Evolutionary conservation across 1,139 yeast genomes (phyloP).

Genomic region (Entelexis sorbosivorans): DNA sequence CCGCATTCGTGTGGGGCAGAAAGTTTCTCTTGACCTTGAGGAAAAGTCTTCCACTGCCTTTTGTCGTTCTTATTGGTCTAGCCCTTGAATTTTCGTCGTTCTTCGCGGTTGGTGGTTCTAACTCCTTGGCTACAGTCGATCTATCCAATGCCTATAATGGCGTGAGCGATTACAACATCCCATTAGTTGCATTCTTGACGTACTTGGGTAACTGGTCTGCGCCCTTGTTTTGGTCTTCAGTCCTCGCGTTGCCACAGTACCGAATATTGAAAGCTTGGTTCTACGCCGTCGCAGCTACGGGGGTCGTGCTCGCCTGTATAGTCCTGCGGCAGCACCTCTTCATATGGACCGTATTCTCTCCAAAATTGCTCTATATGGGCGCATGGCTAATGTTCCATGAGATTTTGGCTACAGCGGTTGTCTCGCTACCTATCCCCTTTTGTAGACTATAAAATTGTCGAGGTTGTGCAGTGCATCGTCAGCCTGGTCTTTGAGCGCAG

Average conservation of each 20-base stretch:
- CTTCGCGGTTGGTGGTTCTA: conserved; percentile 83
- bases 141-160: conserved; percentile 90
- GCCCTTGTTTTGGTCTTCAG: conserved; percentile 68
- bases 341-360: conserved; percentile 96
- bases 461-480: conserved; percentile 60
- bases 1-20: not conserved
- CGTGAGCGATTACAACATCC: conserved; percentile 52
- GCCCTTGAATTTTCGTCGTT: conserved; percentile 61
- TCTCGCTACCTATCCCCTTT: conserved; percentile 27
- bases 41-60: not conserved
- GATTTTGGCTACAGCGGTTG: conserved; percentile 7
- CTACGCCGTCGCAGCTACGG: conserved; percentile 49
- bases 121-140: conserved; percentile 83
- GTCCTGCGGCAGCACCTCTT: conserved; percentile 73
- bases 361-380: conserved; percentile 69
- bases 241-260: conserved; percentile 24
- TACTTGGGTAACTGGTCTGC: conserved; percentile 76
- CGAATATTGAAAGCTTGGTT: conserved; percentile 36
- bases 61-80: conserved; percentile 4
- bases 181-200: conserved; percentile 67
- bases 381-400: conserved; percentile 45
- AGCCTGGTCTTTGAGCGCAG: conserved; percentile 41
- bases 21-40: not conserved
- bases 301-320: conserved; percentile 56
- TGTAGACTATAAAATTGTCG: conserved; percentile 68